phyloP scores from a whole-genome alignment of 331 rosid genomes.

The Pyrus hybrid region DNA sequence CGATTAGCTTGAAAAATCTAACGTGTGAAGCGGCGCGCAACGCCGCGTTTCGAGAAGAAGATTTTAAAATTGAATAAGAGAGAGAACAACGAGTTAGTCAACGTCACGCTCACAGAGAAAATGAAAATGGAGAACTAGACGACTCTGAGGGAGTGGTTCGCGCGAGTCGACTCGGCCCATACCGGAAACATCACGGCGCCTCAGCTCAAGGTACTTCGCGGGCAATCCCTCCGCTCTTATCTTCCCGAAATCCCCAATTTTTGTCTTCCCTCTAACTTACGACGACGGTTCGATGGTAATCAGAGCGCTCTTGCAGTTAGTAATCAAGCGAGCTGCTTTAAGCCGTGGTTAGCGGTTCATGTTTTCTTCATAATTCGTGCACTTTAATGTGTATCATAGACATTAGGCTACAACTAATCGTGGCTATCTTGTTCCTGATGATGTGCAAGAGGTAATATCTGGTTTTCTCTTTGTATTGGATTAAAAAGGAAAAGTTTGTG shows the following conservation, averaged over 20 bases:
- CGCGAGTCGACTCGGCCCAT: constrained; percentile 66
- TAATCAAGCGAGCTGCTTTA: neutral
- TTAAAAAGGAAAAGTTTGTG: neutral
- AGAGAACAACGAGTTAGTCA: neutral
- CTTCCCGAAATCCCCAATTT: neutral
- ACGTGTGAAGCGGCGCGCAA: neutral
- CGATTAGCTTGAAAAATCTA: too few relatives aligned
- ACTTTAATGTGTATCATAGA: neutral
- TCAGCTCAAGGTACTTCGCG: constrained; percentile 59
- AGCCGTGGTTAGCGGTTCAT: neutral
- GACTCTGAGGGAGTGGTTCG: constrained; percentile 68
- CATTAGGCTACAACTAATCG: constrained; percentile 13
- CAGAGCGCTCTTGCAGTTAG: constrained; percentile 56
- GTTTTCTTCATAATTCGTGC: neutral
- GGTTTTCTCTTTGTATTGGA: neutral
- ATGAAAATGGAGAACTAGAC: constrained; percentile 47
- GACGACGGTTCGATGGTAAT: neutral
- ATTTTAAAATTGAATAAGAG: neutral
- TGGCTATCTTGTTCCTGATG: constrained; percentile 67
- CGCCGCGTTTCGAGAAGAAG: neutral
- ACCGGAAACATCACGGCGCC: constrained; percentile 55
- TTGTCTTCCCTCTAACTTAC: neutral
- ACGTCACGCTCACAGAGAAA: neutral
- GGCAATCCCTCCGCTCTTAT: neutral
- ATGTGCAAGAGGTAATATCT: constrained; percentile 57